Conservation (phyloP, 352 stramenopile species). For the Globisporangium abappressorium region DNA sequence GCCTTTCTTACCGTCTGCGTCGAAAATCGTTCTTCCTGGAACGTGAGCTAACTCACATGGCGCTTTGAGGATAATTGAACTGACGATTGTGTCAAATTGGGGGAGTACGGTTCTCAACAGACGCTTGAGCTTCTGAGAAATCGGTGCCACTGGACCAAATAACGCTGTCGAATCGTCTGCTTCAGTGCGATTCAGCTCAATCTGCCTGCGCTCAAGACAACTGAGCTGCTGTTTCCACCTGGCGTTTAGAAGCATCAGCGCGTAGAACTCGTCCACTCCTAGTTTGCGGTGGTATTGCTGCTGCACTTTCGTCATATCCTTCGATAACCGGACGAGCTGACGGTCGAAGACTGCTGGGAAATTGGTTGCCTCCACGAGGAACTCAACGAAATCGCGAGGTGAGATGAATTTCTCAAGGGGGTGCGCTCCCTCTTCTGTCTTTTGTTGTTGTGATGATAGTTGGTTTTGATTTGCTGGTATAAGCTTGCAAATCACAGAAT, state of each 20-base stretch:
- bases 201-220: not conserved
- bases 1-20: slow-evolving; percentile 16
- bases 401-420: not conserved
- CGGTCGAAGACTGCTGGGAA: slow-evolving; percentile 4
- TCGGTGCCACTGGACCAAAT: slow-evolving; percentile 5
- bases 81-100: slow-evolving; percentile 15
- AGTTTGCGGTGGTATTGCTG: not conserved
- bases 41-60: not conserved
- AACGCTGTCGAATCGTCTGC: not conserved
- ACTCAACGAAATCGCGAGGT: slow-evolving; percentile 1
- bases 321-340: not conserved
- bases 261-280: slow-evolving; percentile 4
- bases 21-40: slow-evolving; percentile 18
- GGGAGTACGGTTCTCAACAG: slow-evolving; percentile 19
- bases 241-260: not conserved
- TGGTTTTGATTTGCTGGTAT: not conserved
- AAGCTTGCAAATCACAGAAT: not conserved
- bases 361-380: slow-evolving; percentile 8
- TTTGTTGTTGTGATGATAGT: not conserved
- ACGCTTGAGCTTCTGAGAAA: slow-evolving; percentile 19
- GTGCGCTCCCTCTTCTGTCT: not conserved
- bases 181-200: not conserved
- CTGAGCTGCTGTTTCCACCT: slow-evolving; percentile 1
- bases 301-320: not conserved
- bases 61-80: slow-evolving; percentile 7